Conservation (phyloP, 257 asterid genomes). For the Solanum lignicaule region DNA sequence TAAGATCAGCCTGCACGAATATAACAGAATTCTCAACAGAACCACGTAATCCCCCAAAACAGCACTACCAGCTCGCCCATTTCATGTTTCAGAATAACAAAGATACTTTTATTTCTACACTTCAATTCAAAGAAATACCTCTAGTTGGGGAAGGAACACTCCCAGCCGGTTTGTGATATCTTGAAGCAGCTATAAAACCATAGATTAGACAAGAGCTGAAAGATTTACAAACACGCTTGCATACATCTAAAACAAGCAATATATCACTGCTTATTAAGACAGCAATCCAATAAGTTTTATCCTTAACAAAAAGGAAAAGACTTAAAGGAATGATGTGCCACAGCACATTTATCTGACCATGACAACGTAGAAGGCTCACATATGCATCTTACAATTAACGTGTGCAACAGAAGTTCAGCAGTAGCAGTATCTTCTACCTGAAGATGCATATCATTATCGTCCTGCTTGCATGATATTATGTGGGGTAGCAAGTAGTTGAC, state of each 20-base stretch:
- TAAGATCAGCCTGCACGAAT: slow-evolving; percentile 74
- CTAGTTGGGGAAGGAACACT: slow-evolving; percentile 88
- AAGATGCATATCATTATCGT: slow-evolving; percentile 68
- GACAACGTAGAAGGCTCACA: not conserved
- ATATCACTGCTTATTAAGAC: not conserved
- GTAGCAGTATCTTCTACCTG: slow-evolving; percentile 46
- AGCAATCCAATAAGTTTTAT: not conserved
- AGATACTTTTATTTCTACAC: slow-evolving; percentile 6
- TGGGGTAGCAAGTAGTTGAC: slow-evolving; percentile 68
- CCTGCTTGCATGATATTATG: slow-evolving; percentile 77
- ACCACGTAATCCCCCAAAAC: not conserved
- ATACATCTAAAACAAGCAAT: not conserved
- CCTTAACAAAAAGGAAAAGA: not conserved
- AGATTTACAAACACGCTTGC: not conserved
- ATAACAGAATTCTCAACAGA: slow-evolving; percentile 9
- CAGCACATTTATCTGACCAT: not conserved
- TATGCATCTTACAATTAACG: not conserved
- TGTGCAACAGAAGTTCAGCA: not conserved
- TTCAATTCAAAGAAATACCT: slow-evolving; percentile 38
- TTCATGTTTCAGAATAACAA: not conserved
- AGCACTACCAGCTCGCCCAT: not conserved
- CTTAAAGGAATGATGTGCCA: not conserved
- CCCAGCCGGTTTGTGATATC: slow-evolving; percentile 70
- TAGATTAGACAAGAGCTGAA: slow-evolving; percentile 25
- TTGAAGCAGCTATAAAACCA: slow-evolving; percentile 71